Evolutionary conservation across 2,329 filamentous ascomycete genomes (phyloP).

Genomic region (Fusarium tupiense): DNA sequence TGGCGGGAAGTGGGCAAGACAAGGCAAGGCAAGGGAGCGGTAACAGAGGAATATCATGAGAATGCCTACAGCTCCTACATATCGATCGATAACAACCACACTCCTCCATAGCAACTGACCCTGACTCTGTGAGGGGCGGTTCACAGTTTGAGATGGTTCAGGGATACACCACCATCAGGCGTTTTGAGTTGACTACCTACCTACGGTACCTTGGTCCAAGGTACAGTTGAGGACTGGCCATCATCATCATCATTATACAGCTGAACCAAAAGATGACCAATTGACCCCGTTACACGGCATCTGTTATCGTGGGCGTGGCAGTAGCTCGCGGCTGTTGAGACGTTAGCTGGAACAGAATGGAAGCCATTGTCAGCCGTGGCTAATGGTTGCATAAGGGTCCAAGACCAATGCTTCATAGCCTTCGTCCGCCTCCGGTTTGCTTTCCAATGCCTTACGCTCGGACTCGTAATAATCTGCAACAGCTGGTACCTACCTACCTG

Average conservation of each 20-base stretch:
- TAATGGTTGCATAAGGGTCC: slow-evolving; percentile 34
- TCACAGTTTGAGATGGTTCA: slow-evolving; percentile 30
- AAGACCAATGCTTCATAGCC: slow-evolving; percentile 3
- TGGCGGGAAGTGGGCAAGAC: background rate
- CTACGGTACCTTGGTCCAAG: background rate
- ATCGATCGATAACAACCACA: background rate
- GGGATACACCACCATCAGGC: slow-evolving; percentile 36
- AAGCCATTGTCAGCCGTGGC: slow-evolving; percentile 19
- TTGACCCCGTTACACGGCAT: slow-evolving; percentile 21
- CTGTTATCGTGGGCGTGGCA: slow-evolving; percentile 16
- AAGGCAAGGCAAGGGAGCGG: background rate
- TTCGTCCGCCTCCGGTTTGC: background rate
- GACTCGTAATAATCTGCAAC: background rate
- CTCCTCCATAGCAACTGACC: slow-evolving; percentile 6
- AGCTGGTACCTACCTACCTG: background rate
- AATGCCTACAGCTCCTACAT: background rate
- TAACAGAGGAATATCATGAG: background rate
- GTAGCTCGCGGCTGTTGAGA: slow-evolving; percentile 13
- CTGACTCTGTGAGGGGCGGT: background rate
- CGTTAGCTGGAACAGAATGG: slow-evolving; percentile 12
- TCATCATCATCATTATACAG: background rate
- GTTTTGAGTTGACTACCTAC: slow-evolving; percentile 38
- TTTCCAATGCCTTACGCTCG: background rate
- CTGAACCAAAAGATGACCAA: slow-evolving; percentile 8
- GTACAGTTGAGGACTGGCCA: background rate